Conservation (phyloP, 2,329 filamentous ascomycete genomes). For the Xylaria arbuscula region DNA sequence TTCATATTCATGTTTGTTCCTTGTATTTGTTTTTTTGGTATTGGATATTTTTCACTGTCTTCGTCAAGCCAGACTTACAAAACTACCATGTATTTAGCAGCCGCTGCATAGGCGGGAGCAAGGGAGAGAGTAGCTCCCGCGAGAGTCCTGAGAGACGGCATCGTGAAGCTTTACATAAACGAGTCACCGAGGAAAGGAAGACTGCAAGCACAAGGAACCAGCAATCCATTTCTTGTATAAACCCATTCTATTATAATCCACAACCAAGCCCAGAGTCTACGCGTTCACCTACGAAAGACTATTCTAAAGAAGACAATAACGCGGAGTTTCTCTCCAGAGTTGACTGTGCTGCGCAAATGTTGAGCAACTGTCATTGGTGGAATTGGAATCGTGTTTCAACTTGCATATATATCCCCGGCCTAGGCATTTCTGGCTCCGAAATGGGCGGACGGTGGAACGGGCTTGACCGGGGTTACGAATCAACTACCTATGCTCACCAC, state of each 20-base stretch:
- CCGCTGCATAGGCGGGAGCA: slow-evolving; percentile 14
- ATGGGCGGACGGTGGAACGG: slow-evolving; percentile 23
- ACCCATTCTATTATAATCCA: slow-evolving; percentile 7
- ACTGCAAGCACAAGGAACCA: not conserved
- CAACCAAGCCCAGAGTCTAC: not conserved
- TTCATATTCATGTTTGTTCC: not conserved
- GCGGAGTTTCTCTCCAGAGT: slow-evolving; percentile 12
- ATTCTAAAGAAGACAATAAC: slow-evolving; percentile 12
- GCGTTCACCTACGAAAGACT: not conserved
- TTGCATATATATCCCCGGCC: slow-evolving; percentile 21
- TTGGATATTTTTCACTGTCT: not conserved
- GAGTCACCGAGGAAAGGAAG: not conserved
- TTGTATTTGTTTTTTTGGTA: not conserved
- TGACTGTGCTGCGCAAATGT: not conserved
- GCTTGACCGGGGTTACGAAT: slow-evolving; percentile 9
- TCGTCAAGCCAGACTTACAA: slow-evolving; percentile 31
- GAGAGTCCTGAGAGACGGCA: slow-evolving; percentile 30
- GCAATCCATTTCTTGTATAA: slow-evolving; percentile 5
- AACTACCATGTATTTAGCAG: slow-evolving; percentile 36
- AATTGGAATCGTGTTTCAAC: slow-evolving; percentile 25
- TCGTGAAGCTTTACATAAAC: not conserved
- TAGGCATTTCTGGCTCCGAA: slow-evolving; percentile 23
- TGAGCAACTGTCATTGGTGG: slow-evolving; percentile 33
- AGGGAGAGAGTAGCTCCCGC: slow-evolving; percentile 28
- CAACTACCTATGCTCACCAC: not conserved